Evolutionary conservation across 73 alveolate genomes (phyloP).

Genomic region (Effrenium voratum): DNA sequence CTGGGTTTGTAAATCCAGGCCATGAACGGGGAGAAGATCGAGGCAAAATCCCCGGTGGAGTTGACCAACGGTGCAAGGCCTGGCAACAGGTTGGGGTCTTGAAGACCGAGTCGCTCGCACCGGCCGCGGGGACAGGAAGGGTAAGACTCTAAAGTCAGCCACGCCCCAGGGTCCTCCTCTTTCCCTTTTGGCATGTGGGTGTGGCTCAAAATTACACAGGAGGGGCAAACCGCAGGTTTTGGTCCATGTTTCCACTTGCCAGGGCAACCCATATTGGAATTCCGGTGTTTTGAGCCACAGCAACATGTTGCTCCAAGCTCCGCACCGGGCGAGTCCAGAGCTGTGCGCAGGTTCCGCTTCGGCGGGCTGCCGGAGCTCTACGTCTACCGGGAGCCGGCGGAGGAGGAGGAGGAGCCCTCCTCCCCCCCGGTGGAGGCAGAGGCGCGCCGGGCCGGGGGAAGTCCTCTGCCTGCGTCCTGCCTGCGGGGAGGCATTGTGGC

Average conservation of each 20-base stretch:
- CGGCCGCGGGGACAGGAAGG: background rate
- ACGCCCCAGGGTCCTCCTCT: too few relatives aligned
- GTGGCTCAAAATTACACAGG: too few relatives aligned
- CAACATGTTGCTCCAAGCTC: background rate
- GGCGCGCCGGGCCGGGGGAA: too few relatives aligned
- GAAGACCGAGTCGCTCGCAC: background rate
- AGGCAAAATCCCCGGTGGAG: conserved; percentile 74
- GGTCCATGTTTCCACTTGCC: too few relatives aligned
- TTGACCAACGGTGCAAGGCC: conserved; percentile 62
- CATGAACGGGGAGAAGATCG: conserved; percentile 67
- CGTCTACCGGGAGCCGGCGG: conserved; percentile 87
- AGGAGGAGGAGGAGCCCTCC: conserved; percentile 63
- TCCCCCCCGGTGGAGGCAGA: conserved; percentile 57
- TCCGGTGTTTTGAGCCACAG: too few relatives aligned
- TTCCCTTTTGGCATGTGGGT: too few relatives aligned
- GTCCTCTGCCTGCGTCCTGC: too few relatives aligned
- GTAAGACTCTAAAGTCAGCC: too few relatives aligned
- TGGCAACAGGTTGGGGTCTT: background rate
- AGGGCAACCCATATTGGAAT: too few relatives aligned
- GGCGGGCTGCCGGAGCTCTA: conserved; percentile 94
- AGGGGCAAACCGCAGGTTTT: too few relatives aligned
- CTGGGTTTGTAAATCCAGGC: too few relatives aligned
- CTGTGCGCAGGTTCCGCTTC: conserved; percentile 70
- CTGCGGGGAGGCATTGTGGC: too few relatives aligned
- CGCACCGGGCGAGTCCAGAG: background rate